Conservation (phyloP, 1,139 yeast genomes). For the Scheffersomyces titani region DNA sequence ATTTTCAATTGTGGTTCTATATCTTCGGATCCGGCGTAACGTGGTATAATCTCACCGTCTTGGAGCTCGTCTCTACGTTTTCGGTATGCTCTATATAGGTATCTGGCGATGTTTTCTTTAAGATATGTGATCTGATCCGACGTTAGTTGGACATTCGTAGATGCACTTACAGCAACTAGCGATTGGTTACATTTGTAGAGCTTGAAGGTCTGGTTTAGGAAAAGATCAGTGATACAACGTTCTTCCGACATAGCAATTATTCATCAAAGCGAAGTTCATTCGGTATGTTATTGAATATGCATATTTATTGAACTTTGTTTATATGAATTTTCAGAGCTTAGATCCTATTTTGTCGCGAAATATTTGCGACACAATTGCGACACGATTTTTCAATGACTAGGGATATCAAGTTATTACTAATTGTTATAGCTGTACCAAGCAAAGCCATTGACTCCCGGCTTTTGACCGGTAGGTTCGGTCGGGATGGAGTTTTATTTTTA, state of each 20-base stretch:
- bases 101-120: constrained; percentile 7
- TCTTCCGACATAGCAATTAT: not conserved
- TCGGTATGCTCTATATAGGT: constrained; percentile 6
- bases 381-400: not conserved
- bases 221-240: constrained; percentile 2
- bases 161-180: constrained; percentile 2
- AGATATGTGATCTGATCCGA: constrained; percentile 7
- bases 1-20: constrained; percentile 9
- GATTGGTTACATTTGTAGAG: constrained; percentile 10
- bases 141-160: constrained; percentile 4
- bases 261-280: not conserved
- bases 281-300: too few species aligned
- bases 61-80: constrained; percentile 1
- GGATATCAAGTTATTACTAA: not conserved
- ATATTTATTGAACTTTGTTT: not conserved
- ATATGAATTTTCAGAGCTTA: not conserved
- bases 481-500: not conserved
- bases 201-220: constrained; percentile 15
- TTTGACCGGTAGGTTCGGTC: not conserved
- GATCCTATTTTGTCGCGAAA: not conserved
- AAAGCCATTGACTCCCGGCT: not conserved
- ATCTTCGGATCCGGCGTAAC: constrained; percentile 10
- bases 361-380: not conserved
- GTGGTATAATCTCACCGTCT: constrained; percentile 11
- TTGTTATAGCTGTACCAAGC: not conserved